These are phyloP conservation scores for Saussurea involucrata DNA, from an alignment of 129 eudicot species.

Conservation along the genomic window DNA sequence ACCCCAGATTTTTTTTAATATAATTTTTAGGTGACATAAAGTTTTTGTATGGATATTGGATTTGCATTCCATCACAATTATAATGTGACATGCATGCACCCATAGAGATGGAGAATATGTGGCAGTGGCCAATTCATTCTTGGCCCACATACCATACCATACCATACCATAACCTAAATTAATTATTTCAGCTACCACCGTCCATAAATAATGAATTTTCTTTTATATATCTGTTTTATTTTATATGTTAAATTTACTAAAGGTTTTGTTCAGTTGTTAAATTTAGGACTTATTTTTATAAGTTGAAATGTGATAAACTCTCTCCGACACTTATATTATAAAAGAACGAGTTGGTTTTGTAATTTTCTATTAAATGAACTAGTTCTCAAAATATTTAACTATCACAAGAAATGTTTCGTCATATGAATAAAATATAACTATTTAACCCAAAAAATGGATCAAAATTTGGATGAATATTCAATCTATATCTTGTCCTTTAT, in stretches of 20 bases:
- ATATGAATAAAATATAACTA: too few species aligned
- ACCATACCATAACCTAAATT: neutral
- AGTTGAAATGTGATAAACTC: too few species aligned
- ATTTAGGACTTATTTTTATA: too few species aligned
- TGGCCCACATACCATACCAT: neutral
- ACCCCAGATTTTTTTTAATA: neutral
- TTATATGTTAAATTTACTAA: neutral
- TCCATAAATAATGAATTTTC: neutral
- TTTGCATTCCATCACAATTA: neutral
- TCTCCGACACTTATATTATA: too few species aligned
- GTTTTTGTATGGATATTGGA: neutral
- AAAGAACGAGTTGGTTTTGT: too few species aligned
- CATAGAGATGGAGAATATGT: neutral
- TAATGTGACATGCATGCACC: slow-evolving; percentile 11
- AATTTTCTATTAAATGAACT: too few species aligned
- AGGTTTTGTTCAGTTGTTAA: neutral
- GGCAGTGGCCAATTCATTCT: neutral
- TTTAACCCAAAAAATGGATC: too few species aligned
- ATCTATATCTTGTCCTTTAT: too few species aligned
- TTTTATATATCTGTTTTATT: neutral
- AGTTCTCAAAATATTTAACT: too few species aligned
- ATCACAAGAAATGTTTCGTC: too few species aligned
- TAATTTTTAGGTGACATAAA: neutral
- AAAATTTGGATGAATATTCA: too few species aligned
- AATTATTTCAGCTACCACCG: neutral